Evolutionary conservation across 495 filamentous ascomycete genomes (phyloP).

Genomic region (Chaetomidium leptoderma): DNA sequence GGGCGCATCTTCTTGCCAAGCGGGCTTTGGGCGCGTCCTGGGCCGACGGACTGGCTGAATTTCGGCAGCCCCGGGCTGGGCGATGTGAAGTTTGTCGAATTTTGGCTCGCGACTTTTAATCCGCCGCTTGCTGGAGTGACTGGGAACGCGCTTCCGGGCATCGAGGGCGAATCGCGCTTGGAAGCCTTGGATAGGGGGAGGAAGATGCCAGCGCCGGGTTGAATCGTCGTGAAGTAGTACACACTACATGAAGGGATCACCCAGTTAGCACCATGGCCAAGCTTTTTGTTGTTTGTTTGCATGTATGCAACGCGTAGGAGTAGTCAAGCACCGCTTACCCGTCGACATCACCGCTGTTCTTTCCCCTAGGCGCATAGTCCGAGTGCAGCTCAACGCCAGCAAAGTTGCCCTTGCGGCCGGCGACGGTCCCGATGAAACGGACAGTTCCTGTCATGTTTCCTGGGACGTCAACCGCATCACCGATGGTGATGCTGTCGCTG

Average conservation of each 20-base stretch:
- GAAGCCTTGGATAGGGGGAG: slow-evolving; percentile 80
- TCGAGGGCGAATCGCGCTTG: slow-evolving; percentile 60
- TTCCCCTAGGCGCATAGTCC: slow-evolving; percentile 76
- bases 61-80: slow-evolving; percentile 61
- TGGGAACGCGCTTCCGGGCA: slow-evolving; percentile 53
- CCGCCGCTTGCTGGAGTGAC: slow-evolving; percentile 59
- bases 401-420: slow-evolving; percentile 86
- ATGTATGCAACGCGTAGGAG: not conserved
- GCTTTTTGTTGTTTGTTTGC: not conserved
- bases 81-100: slow-evolving; percentile 55
- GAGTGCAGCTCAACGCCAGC: slow-evolving; percentile 88
- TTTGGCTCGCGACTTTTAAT: slow-evolving; percentile 49
- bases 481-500: slow-evolving; percentile 57
- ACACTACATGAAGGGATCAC: slow-evolving; percentile 43
- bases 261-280: slow-evolving; percentile 13
- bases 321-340: slow-evolving; percentile 56
- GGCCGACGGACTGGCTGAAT: slow-evolving; percentile 83
- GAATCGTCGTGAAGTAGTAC: slow-evolving; percentile 77
- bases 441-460: slow-evolving; percentile 90
- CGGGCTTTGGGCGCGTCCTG: slow-evolving; percentile 66
- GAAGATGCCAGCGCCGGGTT: slow-evolving; percentile 85
- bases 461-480: slow-evolving; percentile 89
- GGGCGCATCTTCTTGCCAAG: slow-evolving; percentile 65
- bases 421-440: slow-evolving; percentile 81
- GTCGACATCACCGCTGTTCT: slow-evolving; percentile 96